Evolutionary conservation across 2,329 filamentous ascomycete genomes (phyloP).

Genomic region (Bimuria novae-zelandiae): DNA sequence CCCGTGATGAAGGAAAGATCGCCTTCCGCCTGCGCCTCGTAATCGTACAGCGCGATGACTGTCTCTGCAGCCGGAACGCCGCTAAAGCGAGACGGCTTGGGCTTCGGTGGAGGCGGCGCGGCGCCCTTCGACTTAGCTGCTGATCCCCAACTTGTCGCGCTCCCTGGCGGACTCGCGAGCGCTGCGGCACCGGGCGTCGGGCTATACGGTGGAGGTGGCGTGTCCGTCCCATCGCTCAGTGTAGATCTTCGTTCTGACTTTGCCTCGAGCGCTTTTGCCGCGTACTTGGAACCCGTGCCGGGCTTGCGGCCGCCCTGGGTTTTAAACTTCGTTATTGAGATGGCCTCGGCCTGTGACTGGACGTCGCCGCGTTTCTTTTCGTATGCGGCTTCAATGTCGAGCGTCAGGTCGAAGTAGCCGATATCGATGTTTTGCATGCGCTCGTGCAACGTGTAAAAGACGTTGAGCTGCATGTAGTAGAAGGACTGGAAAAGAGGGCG

Average conservation of each 20-base stretch:
- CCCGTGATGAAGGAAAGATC: constrained; percentile 89
- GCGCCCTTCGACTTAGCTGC: constrained; percentile 55
- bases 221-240: constrained; percentile 38
- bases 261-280: constrained; percentile 45
- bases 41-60: constrained; percentile 92
- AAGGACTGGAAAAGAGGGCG: constrained; percentile 97
- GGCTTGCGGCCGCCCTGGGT: constrained; percentile 69
- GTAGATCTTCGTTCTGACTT: constrained; percentile 38
- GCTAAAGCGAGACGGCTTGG: constrained; percentile 73
- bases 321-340: constrained; percentile 90
- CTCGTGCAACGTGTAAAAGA: constrained; percentile 98
- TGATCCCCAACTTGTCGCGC: constrained; percentile 48
- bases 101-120: constrained; percentile 56
- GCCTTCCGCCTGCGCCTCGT: constrained; percentile 91
- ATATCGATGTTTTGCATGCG: constrained; percentile 98
- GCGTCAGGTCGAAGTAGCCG: constrained; percentile 91
- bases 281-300: constrained; percentile 44
- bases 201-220: constrained; percentile 49
- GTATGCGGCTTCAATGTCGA: constrained; percentile 91
- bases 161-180: constrained; percentile 34
- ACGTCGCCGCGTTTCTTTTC: constrained; percentile 85
- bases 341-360: constrained; percentile 79
- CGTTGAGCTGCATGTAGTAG: constrained; percentile 99
- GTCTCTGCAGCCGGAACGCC: constrained; percentile 71
- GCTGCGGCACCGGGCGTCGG: constrained; percentile 31